Evolutionary conservation across 1,139 yeast species (phyloP), one percentile per base, ranked within the genome.

Genomic region (Pichia sp.): DNA sequence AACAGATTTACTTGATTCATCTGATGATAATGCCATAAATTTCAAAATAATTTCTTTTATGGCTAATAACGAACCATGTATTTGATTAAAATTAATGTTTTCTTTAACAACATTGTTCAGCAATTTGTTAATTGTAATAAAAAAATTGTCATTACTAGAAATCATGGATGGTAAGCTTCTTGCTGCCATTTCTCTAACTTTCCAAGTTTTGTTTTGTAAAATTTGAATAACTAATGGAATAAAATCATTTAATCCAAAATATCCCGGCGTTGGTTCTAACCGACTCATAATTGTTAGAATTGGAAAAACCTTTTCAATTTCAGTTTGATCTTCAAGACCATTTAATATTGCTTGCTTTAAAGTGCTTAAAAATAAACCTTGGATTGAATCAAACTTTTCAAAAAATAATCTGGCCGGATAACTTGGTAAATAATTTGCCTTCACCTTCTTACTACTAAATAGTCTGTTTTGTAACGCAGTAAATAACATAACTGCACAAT

Each of bases 401-500:
- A 89, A 89, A 55, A 88, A 87, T 15, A 81, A 62, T 37, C 78
- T 65, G 0, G 87, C 83, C 2, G 65, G 51, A 31, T 48, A 49
- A 22, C 45, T 42, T 30, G 53, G 46, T 21, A 49, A 40, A 30
- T 42, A 45, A 29, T 50, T 49, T 9, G 50, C 49, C 25, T 42
- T 47, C 2, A 63, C 54, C 37, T 65, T 65, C 29, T 70, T 69
- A 13, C 78, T 74, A 3, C 94, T 94, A 62, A 89, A 88, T 5
- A 91, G 56, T 47, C 93, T 72, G 46, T 80, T 80, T 55, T 85
- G 91, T 33, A 89, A 61, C 0, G 95, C 78, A 1, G 94, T 81
- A 58, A 88, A 91, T 31, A 91, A 68, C 97, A 91, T 91, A 23
- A 89, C 83, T 0, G 95, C 87, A 60, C 96, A 86, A 59, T 91